Base-by-base conservation (phyloP, 768 basidiomycete genomes). In the Amylocystis lapponica region DNA sequence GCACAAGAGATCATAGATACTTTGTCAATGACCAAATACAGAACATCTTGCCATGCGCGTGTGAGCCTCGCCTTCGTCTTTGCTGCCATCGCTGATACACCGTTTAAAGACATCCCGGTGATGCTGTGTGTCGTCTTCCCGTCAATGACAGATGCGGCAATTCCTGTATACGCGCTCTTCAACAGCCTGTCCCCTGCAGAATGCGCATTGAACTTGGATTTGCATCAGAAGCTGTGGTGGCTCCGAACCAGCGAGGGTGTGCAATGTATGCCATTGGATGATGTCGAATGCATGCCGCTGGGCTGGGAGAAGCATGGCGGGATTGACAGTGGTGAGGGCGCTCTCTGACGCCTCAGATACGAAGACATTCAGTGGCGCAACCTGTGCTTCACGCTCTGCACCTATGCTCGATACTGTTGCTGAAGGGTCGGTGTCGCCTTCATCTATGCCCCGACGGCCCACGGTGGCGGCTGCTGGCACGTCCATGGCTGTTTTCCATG, bases 131-230 rank as follows among this genome's bases (percentile, higher is more conserved):
- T 20, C 0, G 67, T 72, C 21, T 57, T 46, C 0, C 69, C 70
- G 12, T 59, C 59, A 9, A 74, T 68, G 0, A 69, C 40, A 0
- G 62, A 62, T 2, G 70, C 65, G 1, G 71, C 69, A 3, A 75
- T 57, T 0, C 72, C 71, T 0, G 69, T 67, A 2, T 65, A 63
- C 0, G 67, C 71, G 0, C 62, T 53, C 43, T 69, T 74, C 0
- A 63, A 46, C 0, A 75, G 49, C 0, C 51, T 16, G 5, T 41
- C 9, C 0, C 2, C 2, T 8, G 39, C 40, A 0, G 48, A 44
- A 7, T 33, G 73, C 72, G 0, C 71, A 72, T 38, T 67, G 59
- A 0, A 73, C 74, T 0, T 57, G 48, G 0, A 74, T 46, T 0
- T 65, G 25, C 70, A 73, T 71, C 0, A 58, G 47, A 1, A 75